Evolutionary conservation across 2,329 filamentous ascomycete species (phyloP), one percentile per base, ranked within the genome.

Genomic region (Epichloe sibirici): DNA sequence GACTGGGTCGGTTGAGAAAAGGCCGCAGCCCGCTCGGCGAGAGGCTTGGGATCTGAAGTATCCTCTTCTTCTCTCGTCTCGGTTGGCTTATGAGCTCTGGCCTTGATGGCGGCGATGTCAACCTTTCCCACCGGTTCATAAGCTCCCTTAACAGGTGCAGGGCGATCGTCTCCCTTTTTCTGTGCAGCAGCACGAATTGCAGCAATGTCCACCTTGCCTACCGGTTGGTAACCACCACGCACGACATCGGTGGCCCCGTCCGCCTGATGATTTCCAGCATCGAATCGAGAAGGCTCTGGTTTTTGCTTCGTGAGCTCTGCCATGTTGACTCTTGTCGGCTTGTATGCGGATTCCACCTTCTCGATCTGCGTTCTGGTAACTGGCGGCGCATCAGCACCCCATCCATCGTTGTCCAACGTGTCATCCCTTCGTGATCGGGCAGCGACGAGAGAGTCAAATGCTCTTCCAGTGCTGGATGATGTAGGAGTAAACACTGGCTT

Each of bases 61-160:
- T 64, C 63, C 34, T 61, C 57, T 6, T 60, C 57, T 17, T 65
- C 59, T 46, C 66, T 62, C n/a, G 62, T 59, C 5, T 76, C 72
- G 25, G 70, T 65, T 47, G 79, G 79, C 57, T 81, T 85, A 68
- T 93, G 87, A 5, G 89, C 85, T 68, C 82, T 85, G 23, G 91
- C 85, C 57, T 88, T 82, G 63, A 98, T 96, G 23, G 91, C 90
- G 44, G 88, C 88, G 68, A 98, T 97, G 61, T 98, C 93, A 9
- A 98, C 91, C 71, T 96, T 97, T 46, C 93, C 93, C 21, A 97
- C 76, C 2, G 93, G 93, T 68, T 97, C 87, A 64, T 98, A 98
- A 25, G 90, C 81, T 43, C 93, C 93, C 70, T 95, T 97, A 21
- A 97, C 88, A 5, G 82, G 79, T 1, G 85, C 80, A 3, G 93